Conservation (phyloP, 257 asterid genomes). For the Henckelia pumila region DNA sequence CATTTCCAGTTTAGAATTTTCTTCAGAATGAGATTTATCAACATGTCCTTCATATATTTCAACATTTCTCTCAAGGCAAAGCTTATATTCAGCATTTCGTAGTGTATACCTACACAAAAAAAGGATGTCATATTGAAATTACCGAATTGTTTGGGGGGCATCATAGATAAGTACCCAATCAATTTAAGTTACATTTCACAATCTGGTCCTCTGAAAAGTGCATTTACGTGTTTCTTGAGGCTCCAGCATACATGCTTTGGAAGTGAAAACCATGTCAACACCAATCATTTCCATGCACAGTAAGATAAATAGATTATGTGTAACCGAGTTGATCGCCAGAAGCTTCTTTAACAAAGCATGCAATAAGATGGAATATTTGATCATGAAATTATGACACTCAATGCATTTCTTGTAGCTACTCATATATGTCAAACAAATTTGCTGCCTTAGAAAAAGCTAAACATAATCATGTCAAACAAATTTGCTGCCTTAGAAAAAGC, state of each 20-base stretch:
- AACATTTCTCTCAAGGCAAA: constrained; percentile 84
- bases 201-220: not conserved
- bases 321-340: not conserved
- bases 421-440: not conserved
- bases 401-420: not conserved
- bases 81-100: constrained; percentile 92
- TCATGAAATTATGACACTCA: not conserved
- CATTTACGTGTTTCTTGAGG: not conserved
- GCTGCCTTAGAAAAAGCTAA: no score
- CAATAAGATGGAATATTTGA: not conserved
- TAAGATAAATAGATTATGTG: not conserved
- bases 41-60: constrained; percentile 50
- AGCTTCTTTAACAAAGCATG: not conserved
- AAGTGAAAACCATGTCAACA: not conserved
- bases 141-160: not conserved
- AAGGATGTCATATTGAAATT: not conserved
- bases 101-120: constrained; percentile 66
- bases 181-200: not conserved
- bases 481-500: no score
- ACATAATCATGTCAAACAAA: not conserved
- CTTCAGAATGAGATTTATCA: constrained; percentile 41
- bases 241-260: not conserved
- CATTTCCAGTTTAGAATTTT: constrained; percentile 31
- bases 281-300: not conserved
- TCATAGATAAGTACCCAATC: not conserved